Evolutionary conservation across 2,329 filamentous ascomycete species (phyloP).

Genomic region (Penicillium frequentans): DNA sequence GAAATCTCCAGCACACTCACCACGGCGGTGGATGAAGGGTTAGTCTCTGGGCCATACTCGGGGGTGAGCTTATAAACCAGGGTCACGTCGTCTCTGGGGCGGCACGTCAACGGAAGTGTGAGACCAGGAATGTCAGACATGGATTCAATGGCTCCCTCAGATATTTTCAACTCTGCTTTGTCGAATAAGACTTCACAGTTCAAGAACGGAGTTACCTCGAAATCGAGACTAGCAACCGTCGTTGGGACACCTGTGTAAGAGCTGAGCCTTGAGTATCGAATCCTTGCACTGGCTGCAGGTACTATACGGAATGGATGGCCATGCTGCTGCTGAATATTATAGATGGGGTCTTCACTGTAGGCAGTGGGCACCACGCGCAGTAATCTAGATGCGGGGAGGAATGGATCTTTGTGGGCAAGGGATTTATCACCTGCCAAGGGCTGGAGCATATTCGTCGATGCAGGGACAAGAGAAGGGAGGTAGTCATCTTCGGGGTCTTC

Average conservation of each 20-base stretch:
- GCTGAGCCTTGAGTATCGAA: slow-evolving; percentile 54
- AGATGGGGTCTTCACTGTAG: slow-evolving; percentile 49
- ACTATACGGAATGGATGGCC: slow-evolving; percentile 56
- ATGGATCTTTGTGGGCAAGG: slow-evolving; percentile 49
- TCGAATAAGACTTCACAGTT: slow-evolving; percentile 52
- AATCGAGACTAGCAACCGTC: slow-evolving; percentile 55
- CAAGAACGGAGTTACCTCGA: slow-evolving; percentile 56
- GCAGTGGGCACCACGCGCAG: slow-evolving; percentile 56
- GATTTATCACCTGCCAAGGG: slow-evolving; percentile 53
- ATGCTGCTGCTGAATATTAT: slow-evolving; percentile 55
- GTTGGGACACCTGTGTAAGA: slow-evolving; percentile 45
- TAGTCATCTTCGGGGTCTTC: slow-evolving; percentile 50
- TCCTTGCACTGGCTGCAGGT: slow-evolving; percentile 56
- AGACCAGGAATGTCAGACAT: slow-evolving; percentile 39
- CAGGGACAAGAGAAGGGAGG: slow-evolving; percentile 54
- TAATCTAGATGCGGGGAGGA: slow-evolving; percentile 58
- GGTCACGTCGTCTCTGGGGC: slow-evolving; percentile 58
- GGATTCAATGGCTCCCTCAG: slow-evolving; percentile 49
- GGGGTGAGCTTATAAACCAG: slow-evolving; percentile 56
- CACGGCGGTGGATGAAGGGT: slow-evolving; percentile 37
- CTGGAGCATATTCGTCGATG: slow-evolving; percentile 59
- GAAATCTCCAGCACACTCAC: slow-evolving; percentile 48
- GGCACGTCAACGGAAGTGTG: slow-evolving; percentile 42
- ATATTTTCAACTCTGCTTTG: slow-evolving; percentile 47
- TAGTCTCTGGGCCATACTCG: slow-evolving; percentile 36